phyloP scores from a whole-genome alignment of 1,284 basidiomycete species.

The Stereum hirsutum region DNA sequence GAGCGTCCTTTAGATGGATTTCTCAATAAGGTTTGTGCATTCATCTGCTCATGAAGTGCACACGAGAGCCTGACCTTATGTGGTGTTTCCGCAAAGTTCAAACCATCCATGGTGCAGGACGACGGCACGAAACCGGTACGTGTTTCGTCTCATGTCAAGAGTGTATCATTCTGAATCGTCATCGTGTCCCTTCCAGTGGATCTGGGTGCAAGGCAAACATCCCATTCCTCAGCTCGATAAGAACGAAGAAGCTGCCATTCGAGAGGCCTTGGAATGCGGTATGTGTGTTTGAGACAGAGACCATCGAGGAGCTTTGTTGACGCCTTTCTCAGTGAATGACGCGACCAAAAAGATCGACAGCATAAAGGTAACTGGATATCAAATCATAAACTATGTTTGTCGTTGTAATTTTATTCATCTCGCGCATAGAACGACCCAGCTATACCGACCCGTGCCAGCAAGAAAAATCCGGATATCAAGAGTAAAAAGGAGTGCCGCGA shows the following conservation, averaged over 20 bases:
- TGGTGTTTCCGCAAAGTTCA: constrained; percentile 35
- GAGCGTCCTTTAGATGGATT: constrained; percentile 32
- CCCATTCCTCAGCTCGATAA: constrained; percentile 14
- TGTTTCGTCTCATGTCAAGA: not conserved
- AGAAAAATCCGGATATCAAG: constrained; percentile 59
- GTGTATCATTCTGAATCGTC: not conserved
- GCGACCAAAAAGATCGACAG: constrained; percentile 45
- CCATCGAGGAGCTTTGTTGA: not conserved
- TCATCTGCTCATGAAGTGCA: not conserved
- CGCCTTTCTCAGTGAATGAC: constrained; percentile 35
- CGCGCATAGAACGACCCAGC: constrained; percentile 44
- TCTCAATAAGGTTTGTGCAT: constrained; percentile 31
- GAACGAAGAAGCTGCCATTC: constrained; percentile 25
- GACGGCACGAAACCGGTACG: constrained; percentile 64
- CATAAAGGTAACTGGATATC: constrained; percentile 37
- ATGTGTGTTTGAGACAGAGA: constrained; percentile 14
- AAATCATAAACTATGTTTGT: not conserved
- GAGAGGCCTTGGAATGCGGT: constrained; percentile 41
- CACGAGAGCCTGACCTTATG: not conserved
- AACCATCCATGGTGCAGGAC: constrained; percentile 66
- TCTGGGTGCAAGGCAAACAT: constrained; percentile 44
- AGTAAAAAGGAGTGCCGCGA: constrained; percentile 70
- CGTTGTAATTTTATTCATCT: not conserved
- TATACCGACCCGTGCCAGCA: constrained; percentile 56
- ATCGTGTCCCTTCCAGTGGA: constrained; percentile 36